phyloP scores from a whole-genome alignment of 257 asterid species.

The Leonotis leonurus region DNA sequence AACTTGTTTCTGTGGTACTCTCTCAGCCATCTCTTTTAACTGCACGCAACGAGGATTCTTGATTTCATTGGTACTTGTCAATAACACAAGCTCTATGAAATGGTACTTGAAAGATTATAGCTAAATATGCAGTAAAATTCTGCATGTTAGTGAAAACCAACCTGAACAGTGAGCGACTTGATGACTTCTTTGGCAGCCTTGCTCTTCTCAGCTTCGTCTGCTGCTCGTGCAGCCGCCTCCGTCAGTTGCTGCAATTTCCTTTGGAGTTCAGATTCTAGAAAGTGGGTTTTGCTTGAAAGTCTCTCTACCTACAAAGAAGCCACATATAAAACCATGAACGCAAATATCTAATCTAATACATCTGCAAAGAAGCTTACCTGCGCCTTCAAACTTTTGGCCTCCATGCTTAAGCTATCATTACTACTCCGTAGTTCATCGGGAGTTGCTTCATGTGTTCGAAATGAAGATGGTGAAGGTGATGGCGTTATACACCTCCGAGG shows the following conservation, averaged over 20 bases:
- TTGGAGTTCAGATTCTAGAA: slow-evolving; percentile 69
- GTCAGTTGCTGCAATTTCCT: slow-evolving; percentile 50
- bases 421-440: slow-evolving; percentile 31
- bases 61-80: slow-evolving; percentile 9
- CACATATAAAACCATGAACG: no score
- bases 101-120: no score
- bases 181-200: slow-evolving; percentile 78
- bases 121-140: no score
- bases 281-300: slow-evolving; percentile 50
- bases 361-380: slow-evolving; percentile 40
- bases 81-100: no score
- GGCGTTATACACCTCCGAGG: slow-evolving; percentile 31
- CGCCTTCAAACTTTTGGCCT: slow-evolving; percentile 56
- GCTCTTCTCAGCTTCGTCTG: slow-evolving; percentile 58
- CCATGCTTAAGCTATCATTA: slow-evolving; percentile 37
- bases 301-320: slow-evolving; percentile 84
- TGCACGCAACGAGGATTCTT: slow-evolving; percentile 21
- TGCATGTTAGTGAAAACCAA: slow-evolving; percentile 7
- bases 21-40: slow-evolving; percentile 65
- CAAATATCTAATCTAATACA: no score
- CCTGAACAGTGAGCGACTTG: slow-evolving; percentile 70
- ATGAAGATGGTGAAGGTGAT: slow-evolving; percentile 23
- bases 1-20: slow-evolving; percentile 31
- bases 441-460: slow-evolving; percentile 32
- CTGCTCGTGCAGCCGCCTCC: slow-evolving; percentile 51